Base-by-base conservation (phyloP, 2,329 filamentous ascomycete genomes). In the Aspergillus unguis region DNA sequence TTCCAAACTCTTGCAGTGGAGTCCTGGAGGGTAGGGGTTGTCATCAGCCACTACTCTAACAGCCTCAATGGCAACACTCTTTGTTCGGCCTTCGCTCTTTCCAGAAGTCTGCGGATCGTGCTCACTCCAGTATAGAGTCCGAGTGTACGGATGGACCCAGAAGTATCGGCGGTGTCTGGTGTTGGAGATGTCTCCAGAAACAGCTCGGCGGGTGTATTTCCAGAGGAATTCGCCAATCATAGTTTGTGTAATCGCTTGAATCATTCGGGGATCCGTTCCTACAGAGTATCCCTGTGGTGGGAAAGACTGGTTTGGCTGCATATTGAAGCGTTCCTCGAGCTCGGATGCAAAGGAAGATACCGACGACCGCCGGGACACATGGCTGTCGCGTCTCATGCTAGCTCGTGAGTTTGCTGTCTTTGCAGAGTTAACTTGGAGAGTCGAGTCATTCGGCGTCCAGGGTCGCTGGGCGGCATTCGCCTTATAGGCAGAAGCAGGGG, bases 141-240 rank as follows among this genome's bases (percentile, higher is more conserved):
- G 84, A 3, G 92, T 99, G 73, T 97, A 99, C 0, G 94, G 94
- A 68, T 99, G 94, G 25, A 99, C 90, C 94, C 94, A 99, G 80
- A 99, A 99, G 79, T 96, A 99, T 31, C 94, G 86, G 56, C 90
- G 85, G 72, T 99, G 94, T 48, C 94, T 84, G 51, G 92, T 95
- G 62, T 86, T 87, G 11, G 92, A 97, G 73, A 95, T 85, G 58
- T 91, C 88, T 50, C 85, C 88, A 26, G 92, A 86, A n/a, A 91
- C 92, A 54, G 92, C 81, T 76, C 94, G 96, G 64, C 94, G 87
- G 0, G 94, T 99, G 73, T 99, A 99, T 71, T 99, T 99, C 94
- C 94, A 99, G 37, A 99, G 79, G 71, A 92, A 97, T 71, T 99
- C 94, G 51, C 94, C 94, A 66, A 99, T 97, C 94, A 99, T 99